A percentile compares a stretch with the other conserved stretches of the same genome.
Conservation (phyloP, 345 rosid genomes). For the Aegle marmelos region DNA sequence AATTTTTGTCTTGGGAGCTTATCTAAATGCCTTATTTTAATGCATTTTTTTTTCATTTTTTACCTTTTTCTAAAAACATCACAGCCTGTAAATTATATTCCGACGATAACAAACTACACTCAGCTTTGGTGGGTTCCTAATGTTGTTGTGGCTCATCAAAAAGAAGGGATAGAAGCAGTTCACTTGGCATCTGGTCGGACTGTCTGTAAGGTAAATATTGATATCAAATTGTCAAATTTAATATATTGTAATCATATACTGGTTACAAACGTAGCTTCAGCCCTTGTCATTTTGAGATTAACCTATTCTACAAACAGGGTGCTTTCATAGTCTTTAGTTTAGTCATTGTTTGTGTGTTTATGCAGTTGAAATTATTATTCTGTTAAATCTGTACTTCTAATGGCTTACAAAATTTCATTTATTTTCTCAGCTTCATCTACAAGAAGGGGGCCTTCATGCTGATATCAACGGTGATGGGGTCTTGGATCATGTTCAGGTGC, state of each 20-base stretch:
- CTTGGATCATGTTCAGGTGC: conserved; percentile 98
- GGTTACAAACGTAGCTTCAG: background rate
- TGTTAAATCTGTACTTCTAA: background rate
- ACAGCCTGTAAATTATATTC: conserved; percentile 69
- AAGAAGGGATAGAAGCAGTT: conserved; percentile 96
- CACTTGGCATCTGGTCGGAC: conserved; percentile 96
- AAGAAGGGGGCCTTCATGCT: conserved; percentile 99
- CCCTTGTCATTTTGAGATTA: background rate
- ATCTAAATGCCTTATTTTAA: background rate
- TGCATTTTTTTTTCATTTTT: conserved; percentile 19
- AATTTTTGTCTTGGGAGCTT: background rate
- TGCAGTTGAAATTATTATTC: background rate
- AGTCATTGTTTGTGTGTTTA: background rate
- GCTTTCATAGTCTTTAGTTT: background rate
- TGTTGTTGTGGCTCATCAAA: conserved; percentile 93
- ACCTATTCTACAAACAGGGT: background rate
- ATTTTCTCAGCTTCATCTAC: conserved; percentile 79
- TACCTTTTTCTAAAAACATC: conserved; percentile 4
- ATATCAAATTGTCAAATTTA: conserved; percentile 3
- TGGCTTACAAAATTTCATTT: conserved; percentile 15
- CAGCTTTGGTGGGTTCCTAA: conserved; percentile 99
- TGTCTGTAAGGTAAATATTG: conserved; percentile 70
- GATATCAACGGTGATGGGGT: conserved; percentile 99
- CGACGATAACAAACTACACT: conserved; percentile 92
- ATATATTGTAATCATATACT: background rate